phyloP scores from a whole-genome alignment of 805 yeast genomes.

The Wickerhamomyces ciferrii region DNA sequence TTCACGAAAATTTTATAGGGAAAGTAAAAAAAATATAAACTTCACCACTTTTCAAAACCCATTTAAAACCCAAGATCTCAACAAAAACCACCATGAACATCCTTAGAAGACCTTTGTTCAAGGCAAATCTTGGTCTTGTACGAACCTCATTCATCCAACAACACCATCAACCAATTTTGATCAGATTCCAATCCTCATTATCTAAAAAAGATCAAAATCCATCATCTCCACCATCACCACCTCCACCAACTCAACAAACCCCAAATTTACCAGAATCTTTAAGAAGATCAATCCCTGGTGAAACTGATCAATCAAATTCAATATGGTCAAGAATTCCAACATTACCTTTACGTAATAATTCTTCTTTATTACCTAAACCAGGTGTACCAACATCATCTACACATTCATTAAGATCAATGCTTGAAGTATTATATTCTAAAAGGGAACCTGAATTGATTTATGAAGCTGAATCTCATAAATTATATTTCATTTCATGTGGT shows the following conservation, averaged over 20 bases:
- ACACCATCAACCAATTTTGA: neutral
- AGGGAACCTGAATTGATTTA: constrained; percentile 68
- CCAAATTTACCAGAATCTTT: constrained; percentile 12
- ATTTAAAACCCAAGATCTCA: too few relatives aligned
- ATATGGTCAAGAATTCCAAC: constrained; percentile 57
- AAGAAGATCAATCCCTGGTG: constrained; percentile 21
- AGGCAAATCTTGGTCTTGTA: neutral
- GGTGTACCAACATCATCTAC: constrained; percentile 72
- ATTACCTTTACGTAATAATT: constrained; percentile 63
- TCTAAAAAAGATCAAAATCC: neutral
- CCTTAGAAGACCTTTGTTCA: neutral
- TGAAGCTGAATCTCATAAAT: constrained; percentile 78
- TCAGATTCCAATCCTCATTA: neutral
- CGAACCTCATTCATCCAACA: neutral
- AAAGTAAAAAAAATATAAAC: too few relatives aligned
- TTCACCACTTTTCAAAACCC: neutral
- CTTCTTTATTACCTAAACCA: constrained; percentile 68
- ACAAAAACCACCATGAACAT: neutral
- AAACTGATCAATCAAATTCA: constrained; percentile 30
- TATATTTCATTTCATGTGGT: constrained; percentile 66
- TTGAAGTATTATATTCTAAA: constrained; percentile 48
- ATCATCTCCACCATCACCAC: neutral
- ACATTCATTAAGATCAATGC: constrained; percentile 52
- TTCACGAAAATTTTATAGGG: too few relatives aligned
- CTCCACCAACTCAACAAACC: neutral